phyloP scores from a whole-genome alignment of 2,329 filamentous ascomycete genomes.

The Biscogniauxia sp. region DNA sequence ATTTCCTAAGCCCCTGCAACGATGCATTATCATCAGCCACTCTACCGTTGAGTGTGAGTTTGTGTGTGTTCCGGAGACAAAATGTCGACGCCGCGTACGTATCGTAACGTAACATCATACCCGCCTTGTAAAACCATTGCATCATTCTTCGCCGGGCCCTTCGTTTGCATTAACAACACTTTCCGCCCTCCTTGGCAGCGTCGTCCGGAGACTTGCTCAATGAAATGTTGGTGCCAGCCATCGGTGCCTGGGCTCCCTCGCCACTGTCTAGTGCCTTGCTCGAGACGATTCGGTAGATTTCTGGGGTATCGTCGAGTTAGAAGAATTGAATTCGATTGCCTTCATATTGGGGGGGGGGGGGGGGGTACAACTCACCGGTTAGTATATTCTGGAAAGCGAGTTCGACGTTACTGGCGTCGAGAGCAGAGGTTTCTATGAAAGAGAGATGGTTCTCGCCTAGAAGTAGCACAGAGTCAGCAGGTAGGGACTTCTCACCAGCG shows the following conservation, averaged over 20 bases:
- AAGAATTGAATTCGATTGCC: constrained; percentile 1
- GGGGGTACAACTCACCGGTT: constrained; percentile 66
- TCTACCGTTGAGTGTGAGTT: constrained; percentile 17
- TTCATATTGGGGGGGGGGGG: constrained; percentile 8
- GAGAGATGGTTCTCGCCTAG: constrained; percentile 95
- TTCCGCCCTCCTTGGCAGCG: constrained; percentile 70
- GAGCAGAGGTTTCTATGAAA: constrained; percentile 98
- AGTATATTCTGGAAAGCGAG: constrained; percentile 99
- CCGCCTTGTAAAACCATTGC: constrained; percentile 31
- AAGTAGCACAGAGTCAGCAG: constrained; percentile 27
- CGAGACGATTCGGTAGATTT: constrained; percentile 99
- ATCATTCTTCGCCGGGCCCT: constrained; percentile 24
- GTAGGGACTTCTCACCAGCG: neutral
- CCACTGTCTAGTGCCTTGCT: constrained; percentile 94
- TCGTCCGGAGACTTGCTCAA: constrained; percentile 83
- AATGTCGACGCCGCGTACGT: constrained; percentile 35
- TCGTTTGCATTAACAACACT: constrained; percentile 66
- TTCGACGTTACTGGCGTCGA: constrained; percentile 98
- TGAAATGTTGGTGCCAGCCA: constrained; percentile 79
- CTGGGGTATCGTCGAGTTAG: constrained; percentile 44
- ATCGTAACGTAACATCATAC: constrained; percentile 36
- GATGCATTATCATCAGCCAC: constrained; percentile 23
- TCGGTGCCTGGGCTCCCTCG: constrained; percentile 75
- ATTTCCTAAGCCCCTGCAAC: constrained; percentile 19
- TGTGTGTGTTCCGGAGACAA: constrained; percentile 15